Base-by-base conservation (phyloP, 2,329 filamentous ascomycete genomes). In the Epichloe sylvatica region DNA sequence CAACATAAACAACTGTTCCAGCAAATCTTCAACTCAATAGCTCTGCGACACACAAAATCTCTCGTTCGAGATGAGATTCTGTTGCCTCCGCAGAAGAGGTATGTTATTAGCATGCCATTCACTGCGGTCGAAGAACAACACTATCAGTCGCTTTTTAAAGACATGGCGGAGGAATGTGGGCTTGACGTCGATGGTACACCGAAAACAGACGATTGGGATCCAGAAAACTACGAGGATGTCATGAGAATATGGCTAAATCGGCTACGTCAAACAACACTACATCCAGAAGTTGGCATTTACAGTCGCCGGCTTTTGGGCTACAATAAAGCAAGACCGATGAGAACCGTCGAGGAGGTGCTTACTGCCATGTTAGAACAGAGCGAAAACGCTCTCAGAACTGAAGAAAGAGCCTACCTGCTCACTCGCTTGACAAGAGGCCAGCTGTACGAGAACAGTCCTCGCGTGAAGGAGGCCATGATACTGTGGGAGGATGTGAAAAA, bases 301-400 rank as follows among this genome's bases (percentile, higher is more conserved):
- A 84, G 83, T 55, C 73, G 83, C 13, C 77, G 75, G 53, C 75
- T 77, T 0, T 66, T 86, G 5, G 83, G 83, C 1, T 73, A 76
- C 42, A 77, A 71, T 41, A 78, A 74, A 45, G 74, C 73, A 48
- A 81, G 78, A 0, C 83, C 86, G 0, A 72, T 96, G 55, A 77
- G 86, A 12, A 94, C 90, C 0, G 83, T 95, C 2, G 78, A 82
- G 17, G 86, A 97, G 64, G 91, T 97, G 1, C 71, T 98, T 11
- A 83, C 88, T 55, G 81, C 83, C 4, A 96, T 98, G 91, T 83
- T 96, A 51, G 88, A 95, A 49, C 82, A 91, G 59, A 89, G 84
- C 41, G 85, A 91, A 51, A 71, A 70, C 5, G 62, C 68, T 1
- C 76, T 91, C 50, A 77, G 82, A 47, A 67, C 74, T 0, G 82